Percentiles rank a stretch among this genome's conserved stretches.
These are phyloP conservation scores for Termitomyces sp. DNA, from an alignment of 768 basidiomycete species.

Conservation along the genomic window DNA sequence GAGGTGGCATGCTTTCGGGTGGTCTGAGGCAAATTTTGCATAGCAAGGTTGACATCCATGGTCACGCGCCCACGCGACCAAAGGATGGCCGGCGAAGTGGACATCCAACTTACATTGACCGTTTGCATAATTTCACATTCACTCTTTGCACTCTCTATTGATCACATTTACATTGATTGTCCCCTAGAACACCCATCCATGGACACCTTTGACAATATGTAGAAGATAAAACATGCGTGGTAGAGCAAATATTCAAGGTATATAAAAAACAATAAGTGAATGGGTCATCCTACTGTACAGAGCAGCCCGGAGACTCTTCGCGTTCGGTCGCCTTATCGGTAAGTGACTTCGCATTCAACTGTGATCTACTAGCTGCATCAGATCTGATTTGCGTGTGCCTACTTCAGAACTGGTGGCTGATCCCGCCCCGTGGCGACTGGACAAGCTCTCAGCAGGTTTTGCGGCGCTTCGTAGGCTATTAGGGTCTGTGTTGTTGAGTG, in stretches of 20 bases:
- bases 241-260: not conserved
- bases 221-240: not conserved
- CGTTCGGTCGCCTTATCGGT: constrained; percentile 27
- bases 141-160: too few species aligned
- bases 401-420: constrained; percentile 3
- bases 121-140: too few species aligned
- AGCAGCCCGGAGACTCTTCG: constrained; percentile 31
- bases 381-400: constrained; percentile 10
- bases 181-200: too few species aligned
- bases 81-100: too few species aligned
- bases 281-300: constrained; percentile 28
- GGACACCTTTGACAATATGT: not conserved
- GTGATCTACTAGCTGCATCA: constrained; percentile 22
- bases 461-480: constrained; percentile 46
- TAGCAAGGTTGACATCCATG: too few species aligned
- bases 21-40: too few species aligned
- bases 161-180: too few species aligned
- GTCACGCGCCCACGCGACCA: too few species aligned
- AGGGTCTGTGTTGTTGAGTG: constrained; percentile 44
- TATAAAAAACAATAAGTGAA: not conserved
- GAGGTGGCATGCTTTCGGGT: too few species aligned
- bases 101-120: too few species aligned
- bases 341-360: constrained; percentile 20
- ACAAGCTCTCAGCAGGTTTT: constrained; percentile 29
- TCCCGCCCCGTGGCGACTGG: constrained; percentile 14